Conservation (phyloP, 345 rosid species). For the Bruguiera gymnorhiza region DNA sequence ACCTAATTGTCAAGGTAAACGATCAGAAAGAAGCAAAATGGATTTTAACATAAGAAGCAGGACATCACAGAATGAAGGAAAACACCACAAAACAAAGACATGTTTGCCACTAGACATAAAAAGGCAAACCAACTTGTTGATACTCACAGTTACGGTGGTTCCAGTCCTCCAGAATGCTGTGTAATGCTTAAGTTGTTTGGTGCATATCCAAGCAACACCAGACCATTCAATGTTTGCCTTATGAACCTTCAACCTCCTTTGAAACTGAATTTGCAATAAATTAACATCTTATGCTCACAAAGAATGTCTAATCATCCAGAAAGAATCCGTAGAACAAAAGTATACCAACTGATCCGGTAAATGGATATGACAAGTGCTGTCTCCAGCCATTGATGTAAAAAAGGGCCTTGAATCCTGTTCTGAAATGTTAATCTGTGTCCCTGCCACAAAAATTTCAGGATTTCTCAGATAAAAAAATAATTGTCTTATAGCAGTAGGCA, state of each 20-base stretch:
- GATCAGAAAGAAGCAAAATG: neutral
- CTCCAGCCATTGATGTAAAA: slow-evolving; percentile 6
- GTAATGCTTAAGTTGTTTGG: slow-evolving; percentile 51
- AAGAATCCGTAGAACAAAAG: neutral
- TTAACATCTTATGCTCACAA: slow-evolving; percentile 5
- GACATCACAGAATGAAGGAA: slow-evolving; percentile 1
- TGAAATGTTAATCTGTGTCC: slow-evolving; percentile 13
- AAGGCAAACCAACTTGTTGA: neutral
- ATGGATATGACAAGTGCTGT: slow-evolving; percentile 7
- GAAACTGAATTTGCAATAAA: slow-evolving; percentile 24
- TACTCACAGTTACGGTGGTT: slow-evolving; percentile 37
- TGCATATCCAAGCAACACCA: slow-evolving; percentile 41
- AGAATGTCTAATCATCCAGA: neutral
- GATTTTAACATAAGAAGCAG: slow-evolving; percentile 10
- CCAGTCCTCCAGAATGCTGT: slow-evolving; percentile 33
- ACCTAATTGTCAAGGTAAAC: slow-evolving; percentile 27
- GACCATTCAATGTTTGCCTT: slow-evolving; percentile 40
- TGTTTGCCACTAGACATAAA: neutral
- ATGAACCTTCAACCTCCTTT: slow-evolving; percentile 33
- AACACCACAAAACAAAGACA: neutral
- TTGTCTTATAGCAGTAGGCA: neutral
- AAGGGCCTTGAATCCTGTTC: slow-evolving; percentile 11
- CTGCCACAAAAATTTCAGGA: slow-evolving; percentile 14
- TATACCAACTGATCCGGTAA: slow-evolving; percentile 27
- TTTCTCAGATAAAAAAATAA: neutral